phyloP scores from a whole-genome alignment of 441 rosid genomes.

The Syzygium malaccense region DNA sequence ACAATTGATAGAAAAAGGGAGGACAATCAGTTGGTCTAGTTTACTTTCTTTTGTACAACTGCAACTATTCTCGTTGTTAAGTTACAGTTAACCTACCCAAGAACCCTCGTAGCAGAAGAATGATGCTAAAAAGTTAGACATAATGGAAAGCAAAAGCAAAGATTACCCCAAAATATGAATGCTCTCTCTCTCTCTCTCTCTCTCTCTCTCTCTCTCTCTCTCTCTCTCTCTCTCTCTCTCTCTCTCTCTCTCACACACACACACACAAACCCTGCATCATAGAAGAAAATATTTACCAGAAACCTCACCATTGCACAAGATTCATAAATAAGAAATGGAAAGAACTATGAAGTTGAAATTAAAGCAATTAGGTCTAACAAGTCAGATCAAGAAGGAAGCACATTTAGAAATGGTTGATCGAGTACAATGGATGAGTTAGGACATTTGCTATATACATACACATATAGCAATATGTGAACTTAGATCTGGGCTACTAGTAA shows the following conservation, averaged over 20 bases:
- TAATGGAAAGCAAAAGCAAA: neutral
- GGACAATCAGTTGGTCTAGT: neutral
- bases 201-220: neutral
- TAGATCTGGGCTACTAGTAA: neutral
- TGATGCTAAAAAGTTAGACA: neutral
- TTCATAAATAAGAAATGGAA: neutral
- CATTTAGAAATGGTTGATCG: neutral
- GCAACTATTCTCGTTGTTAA: slow-evolving; percentile 12
- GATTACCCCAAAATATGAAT: neutral
- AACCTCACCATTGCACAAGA: neutral
- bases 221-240: neutral
- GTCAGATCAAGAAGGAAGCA: neutral
- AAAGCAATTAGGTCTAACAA: neutral
- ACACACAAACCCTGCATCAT: neutral
- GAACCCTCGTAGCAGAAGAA: neutral
- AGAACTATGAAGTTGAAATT: neutral
- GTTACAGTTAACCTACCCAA: slow-evolving; percentile 34
- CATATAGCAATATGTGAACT: neutral
- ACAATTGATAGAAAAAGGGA: neutral
- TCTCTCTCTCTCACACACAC: neutral
- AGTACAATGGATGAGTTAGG: neutral
- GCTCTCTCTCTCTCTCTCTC: neutral
- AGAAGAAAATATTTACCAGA: slow-evolving; percentile 1
- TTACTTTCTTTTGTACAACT: neutral
- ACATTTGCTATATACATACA: neutral